Evolutionary conservation across 2,329 filamentous ascomycete genomes (phyloP).

Genomic region (Cercospora beticola): DNA sequence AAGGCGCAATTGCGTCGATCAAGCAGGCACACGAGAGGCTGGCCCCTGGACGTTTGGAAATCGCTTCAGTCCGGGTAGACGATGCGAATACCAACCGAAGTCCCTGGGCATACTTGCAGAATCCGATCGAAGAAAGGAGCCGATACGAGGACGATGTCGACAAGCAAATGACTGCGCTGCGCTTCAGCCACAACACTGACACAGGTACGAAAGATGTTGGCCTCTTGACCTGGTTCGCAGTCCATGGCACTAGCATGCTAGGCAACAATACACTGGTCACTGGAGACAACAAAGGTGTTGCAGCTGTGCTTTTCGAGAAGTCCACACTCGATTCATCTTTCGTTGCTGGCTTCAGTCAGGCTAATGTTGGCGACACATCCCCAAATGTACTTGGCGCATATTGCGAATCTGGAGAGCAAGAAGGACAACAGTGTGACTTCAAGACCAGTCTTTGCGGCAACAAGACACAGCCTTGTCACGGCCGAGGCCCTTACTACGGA

Average conservation of each 20-base stretch:
- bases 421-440: conserved; percentile 65
- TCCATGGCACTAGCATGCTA: conserved; percentile 86
- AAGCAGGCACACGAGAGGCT: conserved; percentile 74
- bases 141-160: conserved; percentile 68
- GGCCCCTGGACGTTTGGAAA: conserved; percentile 66
- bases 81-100: conserved; percentile 88
- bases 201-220: conserved; percentile 76
- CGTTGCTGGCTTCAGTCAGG: conserved; percentile 88
- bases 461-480: conserved; percentile 69
- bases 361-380: conserved; percentile 86
- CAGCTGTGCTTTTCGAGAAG: conserved; percentile 79
- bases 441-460: conserved; percentile 84
- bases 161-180: conserved; percentile 76
- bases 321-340: conserved; percentile 61
- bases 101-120: conserved; percentile 81
- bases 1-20: conserved; percentile 80
- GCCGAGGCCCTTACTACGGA: conserved; percentile 68
- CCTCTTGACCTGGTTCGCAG: conserved; percentile 85
- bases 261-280: conserved; percentile 89
- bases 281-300: conserved; percentile 96
- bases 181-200: conserved; percentile 63
- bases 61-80: conserved; percentile 67
- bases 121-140: conserved; percentile 72
- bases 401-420: conserved; percentile 75
- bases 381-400: conserved; percentile 85